phyloP scores from a whole-genome alignment of 768 basidiomycete genomes.

The Suillus sp. region DNA sequence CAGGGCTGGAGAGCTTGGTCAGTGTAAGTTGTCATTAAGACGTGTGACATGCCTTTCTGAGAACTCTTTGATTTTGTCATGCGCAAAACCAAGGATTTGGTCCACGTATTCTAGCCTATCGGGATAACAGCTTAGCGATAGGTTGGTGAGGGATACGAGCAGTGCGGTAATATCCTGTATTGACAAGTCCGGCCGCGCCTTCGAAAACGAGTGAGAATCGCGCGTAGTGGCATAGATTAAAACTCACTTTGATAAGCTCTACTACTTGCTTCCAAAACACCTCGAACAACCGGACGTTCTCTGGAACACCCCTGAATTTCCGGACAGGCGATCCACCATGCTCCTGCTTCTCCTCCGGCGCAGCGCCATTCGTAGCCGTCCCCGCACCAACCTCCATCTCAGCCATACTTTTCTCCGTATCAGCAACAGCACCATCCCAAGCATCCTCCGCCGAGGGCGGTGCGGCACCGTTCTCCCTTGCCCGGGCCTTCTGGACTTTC shows the following conservation, averaged over 20 bases:
- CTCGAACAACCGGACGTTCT: constrained; percentile 93
- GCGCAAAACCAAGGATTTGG: constrained; percentile 89
- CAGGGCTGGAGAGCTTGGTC: constrained; percentile 54
- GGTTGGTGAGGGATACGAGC: constrained; percentile 91
- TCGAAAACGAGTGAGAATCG: constrained; percentile 15
- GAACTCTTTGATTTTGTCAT: constrained; percentile 83
- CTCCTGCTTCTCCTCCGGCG: constrained; percentile 42
- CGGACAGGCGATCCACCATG: constrained; percentile 58
- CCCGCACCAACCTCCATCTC: constrained; percentile 2
- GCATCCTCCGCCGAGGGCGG: constrained; percentile 27
- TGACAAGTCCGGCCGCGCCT: constrained; percentile 96
- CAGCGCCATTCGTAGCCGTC: constrained; percentile 21
- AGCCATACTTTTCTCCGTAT: constrained; percentile 23
- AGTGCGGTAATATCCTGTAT: constrained; percentile 98
- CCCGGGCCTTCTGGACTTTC: constrained; percentile 66
- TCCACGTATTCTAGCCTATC: constrained; percentile 97
- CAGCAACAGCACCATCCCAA: constrained; percentile 27
- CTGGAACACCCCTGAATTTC: constrained; percentile 95
- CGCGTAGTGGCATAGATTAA: background rate
- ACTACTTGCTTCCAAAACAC: constrained; percentile 99
- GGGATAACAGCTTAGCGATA: constrained; percentile 96
- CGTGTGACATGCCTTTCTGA: constrained; percentile 62
- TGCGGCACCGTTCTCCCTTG: constrained; percentile 49
- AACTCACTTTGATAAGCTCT: constrained; percentile 88
- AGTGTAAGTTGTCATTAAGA: constrained; percentile 4